These are phyloP conservation scores for Exophiala viscosa DNA, from an alignment of 2,329 filamentous ascomycete genomes.

Conservation along the genomic window DNA sequence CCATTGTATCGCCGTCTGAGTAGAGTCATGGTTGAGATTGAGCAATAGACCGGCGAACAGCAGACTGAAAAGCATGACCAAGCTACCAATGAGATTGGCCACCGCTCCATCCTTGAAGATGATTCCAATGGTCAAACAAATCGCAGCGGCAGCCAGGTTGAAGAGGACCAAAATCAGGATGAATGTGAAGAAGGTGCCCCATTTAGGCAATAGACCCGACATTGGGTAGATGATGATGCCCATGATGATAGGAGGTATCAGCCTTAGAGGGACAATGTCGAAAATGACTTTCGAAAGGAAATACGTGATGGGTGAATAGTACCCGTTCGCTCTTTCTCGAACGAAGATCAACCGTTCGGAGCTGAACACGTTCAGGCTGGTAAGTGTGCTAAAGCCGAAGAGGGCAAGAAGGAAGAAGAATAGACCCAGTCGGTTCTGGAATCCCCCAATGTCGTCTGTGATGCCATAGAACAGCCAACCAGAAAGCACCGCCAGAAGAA, in stretches of 20 bases:
- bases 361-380: constrained; percentile 88
- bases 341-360: constrained; percentile 87
- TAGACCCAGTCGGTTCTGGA: constrained; percentile 93
- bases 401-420: constrained; percentile 97
- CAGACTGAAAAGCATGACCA: constrained; percentile 96
- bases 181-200: constrained; percentile 83
- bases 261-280: constrained; percentile 88
- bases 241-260: constrained; percentile 92
- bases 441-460: constrained; percentile 92
- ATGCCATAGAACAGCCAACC: constrained; percentile 95
- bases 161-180: constrained; percentile 89
- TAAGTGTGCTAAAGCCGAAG: constrained; percentile 95
- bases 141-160: constrained; percentile 87
- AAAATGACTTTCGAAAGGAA: constrained; percentile 97
- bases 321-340: constrained; percentile 90
- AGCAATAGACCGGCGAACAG: constrained; percentile 90
- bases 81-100: constrained; percentile 85
- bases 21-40: constrained; percentile 69
- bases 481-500: constrained; percentile 86
- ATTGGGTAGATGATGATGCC: constrained; percentile 96
- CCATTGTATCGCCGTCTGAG: constrained; percentile 81
- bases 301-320: constrained; percentile 91
- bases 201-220: constrained; percentile 83
- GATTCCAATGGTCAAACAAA: constrained; percentile 95
- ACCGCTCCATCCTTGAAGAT: constrained; percentile 88